A percentile compares a stretch with the other conserved stretches of the same genome.
Evolutionary conservation across 2,329 filamentous ascomycete genomes (phyloP).

Genomic region (Immersiporthe knoxdaviesiana): DNA sequence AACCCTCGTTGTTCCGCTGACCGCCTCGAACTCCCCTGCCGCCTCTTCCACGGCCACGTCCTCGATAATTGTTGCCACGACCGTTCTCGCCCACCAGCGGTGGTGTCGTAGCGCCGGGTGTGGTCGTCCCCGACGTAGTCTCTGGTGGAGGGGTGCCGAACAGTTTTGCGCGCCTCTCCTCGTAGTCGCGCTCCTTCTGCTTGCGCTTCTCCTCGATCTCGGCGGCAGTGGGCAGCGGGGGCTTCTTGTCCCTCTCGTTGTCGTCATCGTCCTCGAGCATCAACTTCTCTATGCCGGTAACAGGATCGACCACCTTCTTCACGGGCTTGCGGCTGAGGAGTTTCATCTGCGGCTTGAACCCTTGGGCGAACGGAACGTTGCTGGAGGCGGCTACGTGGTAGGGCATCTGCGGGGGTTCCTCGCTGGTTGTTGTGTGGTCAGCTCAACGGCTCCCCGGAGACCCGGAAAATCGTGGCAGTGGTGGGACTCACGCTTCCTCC

Average conservation of each 20-base stretch:
- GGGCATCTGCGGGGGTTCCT: conserved; percentile 74
- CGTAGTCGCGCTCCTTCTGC: conserved; percentile 85
- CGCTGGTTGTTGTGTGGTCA: conserved; percentile 51
- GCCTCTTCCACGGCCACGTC: conserved; percentile 51
- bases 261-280: conserved; percentile 57
- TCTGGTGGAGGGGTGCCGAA: conserved; percentile 63
- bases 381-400: conserved; percentile 66
- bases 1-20: conserved; percentile 40
- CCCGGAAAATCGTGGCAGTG: not conserved
- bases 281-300: conserved; percentile 51
- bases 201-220: conserved; percentile 74
- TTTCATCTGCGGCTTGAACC: conserved; percentile 81
- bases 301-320: conserved; percentile 59
- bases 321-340: conserved; percentile 82
- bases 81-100: conserved; percentile 51
- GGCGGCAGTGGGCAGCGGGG: conserved; percentile 64
- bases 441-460: not conserved
- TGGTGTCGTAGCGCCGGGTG: conserved; percentile 65
- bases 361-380: conserved; percentile 62
- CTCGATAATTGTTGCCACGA: conserved; percentile 44
- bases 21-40: conserved; percentile 47
- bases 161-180: conserved; percentile 84
- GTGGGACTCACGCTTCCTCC: conserved; percentile 74
- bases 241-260: conserved; percentile 61
- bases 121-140: conserved; percentile 57